These are phyloP conservation scores for Scenedesmus sp. DNA, from an alignment of 163 green algal genomes.

Conservation along the genomic window DNA sequence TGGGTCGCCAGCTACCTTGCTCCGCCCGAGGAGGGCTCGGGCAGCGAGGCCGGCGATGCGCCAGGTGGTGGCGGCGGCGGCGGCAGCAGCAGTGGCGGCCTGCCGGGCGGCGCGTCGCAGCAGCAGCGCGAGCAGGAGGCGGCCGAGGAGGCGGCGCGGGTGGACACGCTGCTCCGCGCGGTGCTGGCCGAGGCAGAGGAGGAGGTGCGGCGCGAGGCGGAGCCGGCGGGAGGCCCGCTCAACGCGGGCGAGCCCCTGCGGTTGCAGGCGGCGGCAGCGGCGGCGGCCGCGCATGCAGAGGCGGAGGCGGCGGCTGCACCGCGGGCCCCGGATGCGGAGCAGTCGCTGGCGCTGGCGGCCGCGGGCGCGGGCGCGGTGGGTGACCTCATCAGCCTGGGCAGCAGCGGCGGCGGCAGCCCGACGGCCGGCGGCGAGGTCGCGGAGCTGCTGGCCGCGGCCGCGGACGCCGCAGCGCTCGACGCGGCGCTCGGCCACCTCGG, in stretches of 20 bases:
- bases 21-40: neutral
- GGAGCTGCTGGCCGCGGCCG: conserved; percentile 6
- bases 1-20: too few relatives aligned
- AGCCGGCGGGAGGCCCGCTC: neutral
- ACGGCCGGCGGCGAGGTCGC: neutral
- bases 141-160: neutral
- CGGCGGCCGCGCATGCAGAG: neutral
- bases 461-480: neutral
- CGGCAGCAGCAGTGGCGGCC: conserved; percentile 3
- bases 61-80: neutral
- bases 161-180: neutral
- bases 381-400: neutral
- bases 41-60: neutral
- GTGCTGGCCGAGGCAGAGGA: neutral
- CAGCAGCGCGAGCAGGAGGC: neutral
- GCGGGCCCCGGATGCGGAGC: neutral
- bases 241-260: neutral
- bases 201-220: neutral
- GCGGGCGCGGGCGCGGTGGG: neutral
- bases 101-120: neutral
- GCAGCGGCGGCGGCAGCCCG: neutral
- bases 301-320: conserved; percentile 4
- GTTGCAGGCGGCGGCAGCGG: neutral
- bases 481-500: neutral
- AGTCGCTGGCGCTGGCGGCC: neutral